These are phyloP conservation scores for Blastomyces emzantsi DNA, from an alignment of 2,329 filamentous ascomycete genomes.

Conservation along the genomic window DNA sequence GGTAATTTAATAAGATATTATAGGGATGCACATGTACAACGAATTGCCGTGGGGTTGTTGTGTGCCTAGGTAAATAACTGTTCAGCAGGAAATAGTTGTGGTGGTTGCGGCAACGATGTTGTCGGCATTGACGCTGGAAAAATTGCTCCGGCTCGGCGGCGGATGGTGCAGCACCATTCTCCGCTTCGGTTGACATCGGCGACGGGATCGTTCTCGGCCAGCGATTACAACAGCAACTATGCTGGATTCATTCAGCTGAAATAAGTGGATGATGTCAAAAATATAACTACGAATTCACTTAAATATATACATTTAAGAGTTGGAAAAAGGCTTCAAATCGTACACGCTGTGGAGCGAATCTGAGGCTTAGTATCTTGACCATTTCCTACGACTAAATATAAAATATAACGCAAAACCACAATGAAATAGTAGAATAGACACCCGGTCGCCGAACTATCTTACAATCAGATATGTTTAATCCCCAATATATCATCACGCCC, in stretches of 20 bases:
- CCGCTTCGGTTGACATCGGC: slow-evolving; percentile 3
- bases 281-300: not conserved
- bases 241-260: not conserved
- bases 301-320: not conserved
- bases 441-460: slow-evolving; percentile 9
- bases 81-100: no score
- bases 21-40: not conserved
- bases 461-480: slow-evolving; percentile 14
- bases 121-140: not conserved
- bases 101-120: not conserved
- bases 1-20: not conserved
- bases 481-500: slow-evolving; percentile 25
- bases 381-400: not conserved
- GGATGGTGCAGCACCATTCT: not conserved
- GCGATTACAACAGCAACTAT: not conserved
- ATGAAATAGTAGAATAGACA: not conserved
- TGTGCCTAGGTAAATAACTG: not conserved
- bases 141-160: not conserved
- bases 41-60: not conserved
- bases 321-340: not conserved
- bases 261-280: not conserved
- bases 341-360: not conserved
- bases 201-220: not conserved
- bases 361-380: not conserved
- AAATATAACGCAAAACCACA: not conserved